Evolutionary conservation across 2,329 filamentous ascomycete genomes (phyloP), one percentile per base, ranked within the genome.

Genomic region (Colletotrichum sp.): DNA sequence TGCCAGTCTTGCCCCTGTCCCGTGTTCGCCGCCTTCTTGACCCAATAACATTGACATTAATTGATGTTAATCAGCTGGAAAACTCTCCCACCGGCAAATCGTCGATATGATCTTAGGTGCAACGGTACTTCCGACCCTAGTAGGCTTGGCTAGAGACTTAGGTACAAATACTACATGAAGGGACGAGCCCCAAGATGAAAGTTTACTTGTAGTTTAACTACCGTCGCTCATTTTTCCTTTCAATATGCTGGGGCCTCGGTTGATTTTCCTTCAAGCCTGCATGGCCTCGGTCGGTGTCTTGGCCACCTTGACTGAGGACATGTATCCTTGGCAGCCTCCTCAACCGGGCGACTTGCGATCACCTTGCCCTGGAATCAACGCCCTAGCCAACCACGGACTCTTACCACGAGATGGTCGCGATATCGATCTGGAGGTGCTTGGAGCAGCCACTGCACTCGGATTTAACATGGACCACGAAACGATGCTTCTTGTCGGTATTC

Each of bases 331-430:
- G 67, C 31, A 64, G 33, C 43, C 67, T 21, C 58, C 67, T 6
- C 29, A 47, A 6, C 43, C 43, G n/a, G 58, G 58, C 15, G 58
- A 69, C 16, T 29, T 69, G 58, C 72, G 76, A 18, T 70, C 73
- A n/a, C 76, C 77, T 15, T 78, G 77, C 57, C 77, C 76, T 5
- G 77, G 77, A 65, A 57, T 78, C 13, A 78, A 78, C 64, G 74
- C 76, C 4, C 72, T 78, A 3, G 77, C 76, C 31, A 76, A 78
- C 27, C 77, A 78, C 58, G 77, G 76, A 8, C 74, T 78, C 33
- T 54, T 77, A 18, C 68, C 72, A 16, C 72, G 72, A 24, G 64
- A 74, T 24, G 72, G 72, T 12, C 64, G 63, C 18, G 67, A 67
- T 34, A 54, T 72, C 15, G 66, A 68, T 8, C 31, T 68, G 31